Base-by-base conservation (phyloP, 164 flowering plant genomes). In the Magnolia sinica region DNA sequence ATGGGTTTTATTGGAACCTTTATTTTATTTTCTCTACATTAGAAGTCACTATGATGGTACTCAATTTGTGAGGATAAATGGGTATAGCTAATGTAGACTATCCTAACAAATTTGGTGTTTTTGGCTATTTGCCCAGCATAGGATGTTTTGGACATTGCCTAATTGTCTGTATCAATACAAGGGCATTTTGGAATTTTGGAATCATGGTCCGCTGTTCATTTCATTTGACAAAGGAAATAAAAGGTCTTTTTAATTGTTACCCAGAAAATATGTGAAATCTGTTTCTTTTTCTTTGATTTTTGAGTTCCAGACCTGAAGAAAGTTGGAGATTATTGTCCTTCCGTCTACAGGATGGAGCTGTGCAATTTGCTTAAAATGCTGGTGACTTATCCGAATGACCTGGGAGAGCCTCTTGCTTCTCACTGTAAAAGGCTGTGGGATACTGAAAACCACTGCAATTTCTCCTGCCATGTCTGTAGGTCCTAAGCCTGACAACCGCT, bases 371-470 rank as follows among this genome's bases (percentile, higher is more conserved):
- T 92, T 93, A 86, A 93, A 90, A 73, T 87, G 83, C 70, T 84
- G 89, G 83, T 93, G 96, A 77, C 95, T 90, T 29, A 91, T 88
- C 72, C 95, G 80, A 52, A 93, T 82, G 52, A 92, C 91, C 81
- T 93, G 98, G 69, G 91, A 92, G 58, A 91, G 91, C 79, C 93
- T 88, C 85, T 77, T 94, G 63, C 90, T 93, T 82, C 96, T 89
- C 81, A 93, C 90, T 68, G 96, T 93, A 79, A 88, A 94, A 74
- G 95, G 98, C 78, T 94, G 98, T 49, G 93, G 95, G 77, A 87
- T 86, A 81, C 92, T 94, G 84, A 94, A 83, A 70, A 94, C 59
- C 7, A 94, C 95, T 31, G 89, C 98, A 37, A 92, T 89, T 81
- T 94, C 98, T 73, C 98, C 98, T 73, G 86, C 89, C 90, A 92